Conservation (phyloP, 768 basidiomycete species). For the Amanita inopinata region DNA sequence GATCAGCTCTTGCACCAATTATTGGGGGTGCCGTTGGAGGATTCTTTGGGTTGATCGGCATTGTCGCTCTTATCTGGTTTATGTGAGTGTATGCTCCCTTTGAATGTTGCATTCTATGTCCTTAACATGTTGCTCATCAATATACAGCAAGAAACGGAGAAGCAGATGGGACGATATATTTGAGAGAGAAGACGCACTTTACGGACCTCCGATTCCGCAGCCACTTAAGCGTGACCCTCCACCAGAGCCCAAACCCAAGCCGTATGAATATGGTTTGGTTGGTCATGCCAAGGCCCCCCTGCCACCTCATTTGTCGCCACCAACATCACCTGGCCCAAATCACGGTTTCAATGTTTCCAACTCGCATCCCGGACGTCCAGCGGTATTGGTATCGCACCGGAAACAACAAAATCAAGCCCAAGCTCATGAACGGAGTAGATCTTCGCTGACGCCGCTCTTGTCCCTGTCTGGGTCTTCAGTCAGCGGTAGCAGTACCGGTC, state of each 20-base stretch:
- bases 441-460: neutral
- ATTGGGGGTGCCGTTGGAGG: conserved; percentile 21
- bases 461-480: neutral
- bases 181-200: conserved; percentile 12
- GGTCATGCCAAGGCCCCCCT: conserved; percentile 34
- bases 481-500: neutral
- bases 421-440: neutral
- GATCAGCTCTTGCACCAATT: conserved; percentile 15
- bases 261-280: conserved; percentile 57
- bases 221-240: neutral
- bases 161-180: conserved; percentile 19
- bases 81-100: conserved; percentile 13
- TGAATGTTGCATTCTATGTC: conserved; percentile 5
- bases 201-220: conserved; percentile 2
- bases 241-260: conserved; percentile 30
- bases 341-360: conserved; percentile 15
- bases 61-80: conserved; percentile 19
- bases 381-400: conserved; percentile 10
- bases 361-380: neutral
- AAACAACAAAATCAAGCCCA: conserved; percentile 6
- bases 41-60: conserved; percentile 14
- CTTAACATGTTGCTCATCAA: conserved; percentile 5
- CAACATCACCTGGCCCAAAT: conserved; percentile 22
- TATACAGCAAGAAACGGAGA: conserved; percentile 15
- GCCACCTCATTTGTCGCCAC: conserved; percentile 26